Evolutionary conservation across 2,329 filamentous ascomycete species (phyloP).

Genomic region (Karstenula rhodostoma): DNA sequence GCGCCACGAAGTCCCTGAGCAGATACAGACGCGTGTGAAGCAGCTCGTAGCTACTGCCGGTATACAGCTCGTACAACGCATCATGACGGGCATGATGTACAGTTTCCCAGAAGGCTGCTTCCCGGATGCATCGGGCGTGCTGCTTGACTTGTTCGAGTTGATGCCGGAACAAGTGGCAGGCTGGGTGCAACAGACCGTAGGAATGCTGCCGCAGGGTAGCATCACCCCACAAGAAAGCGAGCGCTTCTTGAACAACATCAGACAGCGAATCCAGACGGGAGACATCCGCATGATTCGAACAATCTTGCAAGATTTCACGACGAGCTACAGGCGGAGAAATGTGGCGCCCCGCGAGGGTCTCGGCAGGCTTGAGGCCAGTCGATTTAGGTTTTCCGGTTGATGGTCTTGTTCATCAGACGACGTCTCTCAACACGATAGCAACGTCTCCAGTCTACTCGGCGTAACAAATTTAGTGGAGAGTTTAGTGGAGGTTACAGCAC

Average conservation of each 20-base stretch:
- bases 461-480: neutral
- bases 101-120: constrained; percentile 96
- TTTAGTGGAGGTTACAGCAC: constrained; percentile 6
- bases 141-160: constrained; percentile 88
- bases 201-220: constrained; percentile 77
- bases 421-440: neutral
- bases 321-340: constrained; percentile 89
- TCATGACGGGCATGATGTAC: constrained; percentile 99
- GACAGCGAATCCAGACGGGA: constrained; percentile 73
- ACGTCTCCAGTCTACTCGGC: neutral
- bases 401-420: neutral
- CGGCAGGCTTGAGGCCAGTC: constrained; percentile 82
- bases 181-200: constrained; percentile 86
- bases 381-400: constrained; percentile 76
- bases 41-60: constrained; percentile 75
- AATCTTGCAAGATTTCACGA: constrained; percentile 95
- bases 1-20: constrained; percentile 67
- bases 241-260: constrained; percentile 80
- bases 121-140: constrained; percentile 89
- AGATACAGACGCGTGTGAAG: constrained; percentile 77
- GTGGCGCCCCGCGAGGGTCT: constrained; percentile 94
- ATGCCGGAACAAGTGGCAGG: constrained; percentile 78
- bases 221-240: constrained; percentile 81
- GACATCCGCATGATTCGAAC: constrained; percentile 82
- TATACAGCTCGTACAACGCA: constrained; percentile 81